Percentiles rank a stretch among this genome's conserved stretches.
phyloP scores from a whole-genome alignment of 2,329 filamentous ascomycete genomes.

The Hypoxylon sp. region DNA sequence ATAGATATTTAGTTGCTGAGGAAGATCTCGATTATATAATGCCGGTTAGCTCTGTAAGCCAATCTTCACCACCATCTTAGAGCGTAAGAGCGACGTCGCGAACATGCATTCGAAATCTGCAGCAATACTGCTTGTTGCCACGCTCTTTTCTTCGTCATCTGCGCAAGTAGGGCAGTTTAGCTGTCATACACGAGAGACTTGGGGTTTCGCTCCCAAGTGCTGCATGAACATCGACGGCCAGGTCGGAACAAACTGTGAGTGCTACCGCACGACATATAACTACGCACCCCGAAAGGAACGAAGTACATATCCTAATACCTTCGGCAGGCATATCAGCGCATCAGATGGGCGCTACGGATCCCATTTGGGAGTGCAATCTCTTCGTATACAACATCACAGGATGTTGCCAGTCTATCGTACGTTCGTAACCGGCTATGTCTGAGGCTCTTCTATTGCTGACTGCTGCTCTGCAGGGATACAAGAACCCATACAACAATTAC shows the following conservation, averaged over 20 bases:
- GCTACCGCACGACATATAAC: neutral
- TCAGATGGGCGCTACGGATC: slow-evolving; percentile 42
- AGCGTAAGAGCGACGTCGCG: neutral
- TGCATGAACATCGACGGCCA: slow-evolving; percentile 47
- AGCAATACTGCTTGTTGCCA: slow-evolving; percentile 31
- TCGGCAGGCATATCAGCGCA: slow-evolving; percentile 43
- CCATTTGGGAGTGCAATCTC: slow-evolving; percentile 47
- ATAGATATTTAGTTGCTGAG: neutral
- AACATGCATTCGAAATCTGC: slow-evolving; percentile 40
- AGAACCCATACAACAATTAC: slow-evolving; percentile 45
- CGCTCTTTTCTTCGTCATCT: slow-evolving; percentile 20
- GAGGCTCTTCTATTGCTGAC: slow-evolving; percentile 1
- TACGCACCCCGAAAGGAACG: neutral
- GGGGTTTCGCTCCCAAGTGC: slow-evolving; percentile 45
- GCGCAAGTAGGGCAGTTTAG: slow-evolving; percentile 38
- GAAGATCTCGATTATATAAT: neutral
- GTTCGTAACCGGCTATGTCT: slow-evolving; percentile 3
- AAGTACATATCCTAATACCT: slow-evolving; percentile 1
- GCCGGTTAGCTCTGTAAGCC: neutral
- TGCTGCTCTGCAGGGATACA: slow-evolving; percentile 39
- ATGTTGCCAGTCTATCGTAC: slow-evolving; percentile 47
- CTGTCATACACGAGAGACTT: slow-evolving; percentile 39
- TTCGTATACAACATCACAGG: slow-evolving; percentile 49
- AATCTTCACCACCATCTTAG: neutral
- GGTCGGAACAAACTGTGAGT: slow-evolving; percentile 47